Conservation (phyloP, 192 early-diverging fungal species). For the Allomyces macrogynus region DNA sequence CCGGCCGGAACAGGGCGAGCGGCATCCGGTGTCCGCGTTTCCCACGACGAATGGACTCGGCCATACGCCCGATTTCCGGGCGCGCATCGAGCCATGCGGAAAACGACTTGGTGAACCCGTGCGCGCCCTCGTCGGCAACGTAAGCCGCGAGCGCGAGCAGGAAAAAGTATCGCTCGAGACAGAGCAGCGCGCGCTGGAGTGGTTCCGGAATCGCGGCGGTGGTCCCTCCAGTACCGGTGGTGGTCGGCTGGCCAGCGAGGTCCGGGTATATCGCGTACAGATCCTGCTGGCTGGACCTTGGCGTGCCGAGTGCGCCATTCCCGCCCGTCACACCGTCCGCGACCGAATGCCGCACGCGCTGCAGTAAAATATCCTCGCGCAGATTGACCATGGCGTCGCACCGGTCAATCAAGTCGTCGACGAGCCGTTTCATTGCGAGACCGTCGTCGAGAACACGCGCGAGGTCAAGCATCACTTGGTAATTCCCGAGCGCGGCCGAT, state of each 20-base stretch:
- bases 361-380: slow-evolving; percentile 32
- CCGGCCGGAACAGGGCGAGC: slow-evolving; percentile 29
- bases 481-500: slow-evolving; percentile 33
- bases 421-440: slow-evolving; percentile 16
- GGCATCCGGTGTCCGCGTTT: slow-evolving; percentile 11
- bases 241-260: slow-evolving; percentile 8
- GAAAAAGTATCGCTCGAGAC: slow-evolving; percentile 37
- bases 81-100: slow-evolving; percentile 14
- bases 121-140: slow-evolving; percentile 11
- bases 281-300: no score
- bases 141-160: slow-evolving; percentile 31
- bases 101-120: slow-evolving; percentile 10
- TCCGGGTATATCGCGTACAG: no score
- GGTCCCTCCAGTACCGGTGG: neutral
- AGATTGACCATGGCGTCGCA: slow-evolving; percentile 37
- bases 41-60: slow-evolving; percentile 18
- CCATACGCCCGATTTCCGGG: slow-evolving; percentile 30
- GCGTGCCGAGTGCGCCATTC: no score
- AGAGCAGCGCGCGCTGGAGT: slow-evolving; percentile 22
- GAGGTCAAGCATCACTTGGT: slow-evolving; percentile 20
- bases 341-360: slow-evolving; percentile 29
- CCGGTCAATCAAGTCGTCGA: slow-evolving; percentile 30
- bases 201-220: neutral
- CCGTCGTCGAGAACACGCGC: slow-evolving; percentile 23
- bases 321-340: no score